Evolutionary conservation across 176 grass and related monocot genomes (phyloP), one percentile per base, ranked within the genome.

Genomic region (Tillandsia leiboldiana): DNA sequence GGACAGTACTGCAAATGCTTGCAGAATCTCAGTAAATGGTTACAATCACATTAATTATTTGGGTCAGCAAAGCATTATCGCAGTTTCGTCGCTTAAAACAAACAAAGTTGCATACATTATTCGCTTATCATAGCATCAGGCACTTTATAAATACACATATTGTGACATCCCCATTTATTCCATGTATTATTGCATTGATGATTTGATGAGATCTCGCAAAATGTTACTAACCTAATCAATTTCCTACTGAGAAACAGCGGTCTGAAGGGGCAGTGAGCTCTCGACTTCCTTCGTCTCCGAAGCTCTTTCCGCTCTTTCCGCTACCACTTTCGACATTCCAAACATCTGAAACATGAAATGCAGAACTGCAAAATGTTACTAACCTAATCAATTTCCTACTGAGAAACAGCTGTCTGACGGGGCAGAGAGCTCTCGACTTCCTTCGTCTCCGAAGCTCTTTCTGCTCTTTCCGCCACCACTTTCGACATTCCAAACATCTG

Each of bases 401-500:
- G 72, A 0, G 86, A 78, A 10, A 92, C 86, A 20, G 76, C 90
- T 73, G 93, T 97, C 82, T 90, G 84, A 87, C 92, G 89, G 9
- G 93, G 82, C 82, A 92, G 63, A 51, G 63, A 51, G 47, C 84
- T 97, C 75, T 97, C 82, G 6, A 87, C 84, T 68, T 90, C 84
- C 70, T 87, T 92, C 2, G 75, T 49, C 57, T 69, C 77, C 1
- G 76, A 63, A 0, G 83, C 74, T 26, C 81, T 82, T 67, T 94
- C 83, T 0, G 86, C 84, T 1, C 83, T 82, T 67, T 94, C 83
- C 0, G 86, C 84, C 1, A 92, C 93, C 51, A 42, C 69, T 86
- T 87, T 97, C 18, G 93, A 92, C 89, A 97, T 90, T 42, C 86
- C 89, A 77, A 97, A 92, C 93, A 97, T 97, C 93, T 97, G 82